Evolutionary conservation across 164 flowering plant species (phyloP), one percentile per base, ranked within the genome.

Genomic region (Dillenia turbinata): DNA sequence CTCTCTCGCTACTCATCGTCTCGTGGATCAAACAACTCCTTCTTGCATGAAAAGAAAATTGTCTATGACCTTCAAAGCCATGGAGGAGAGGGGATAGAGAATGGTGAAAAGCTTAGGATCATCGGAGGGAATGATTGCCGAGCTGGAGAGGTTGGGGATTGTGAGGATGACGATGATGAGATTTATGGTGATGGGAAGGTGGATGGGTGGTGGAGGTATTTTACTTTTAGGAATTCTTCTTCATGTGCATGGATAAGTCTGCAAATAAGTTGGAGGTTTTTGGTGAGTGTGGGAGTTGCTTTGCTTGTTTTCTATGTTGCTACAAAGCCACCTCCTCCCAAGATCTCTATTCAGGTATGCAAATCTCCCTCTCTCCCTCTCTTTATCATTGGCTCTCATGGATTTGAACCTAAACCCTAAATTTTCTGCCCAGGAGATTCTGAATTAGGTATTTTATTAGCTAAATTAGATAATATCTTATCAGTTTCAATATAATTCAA

Each of bases 301-400:
- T 70, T 92, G 83, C 75, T 86, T 60, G 88, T 92, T 16, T 92
- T 92, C 74, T 92, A 76, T 73, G 17, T 85, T 14, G 83, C 77
- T 26, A 80, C 96, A 0, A 83, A 79, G 56, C 98, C 96, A 2
- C 90, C 96, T 10, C 69, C 81, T 12, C 97, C 97, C 24, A 66
- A 61, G 19, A 12, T 92, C 8, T 78, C 83, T 44, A 26, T 89
- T 56, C 61, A 87, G 96, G 97, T 89, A 71, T 24, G 3, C 13
- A 10, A 12, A 2, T 51, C 13, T 9, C 50, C 19, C 24, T 54
- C 46, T 56, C 24, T 53, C 43, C 8, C 16, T n/a, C n/a, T n/a
- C n/a, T n/a, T 61, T 14, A 7, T 12, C 5, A 0, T 44, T 10
- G 33, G 12, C 43, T 13, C 13, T 22, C 26, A 19, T 19, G 22